Evolutionary conservation across 495 filamentous ascomycete species (phyloP).

Genomic region (Neurospora sp.): DNA sequence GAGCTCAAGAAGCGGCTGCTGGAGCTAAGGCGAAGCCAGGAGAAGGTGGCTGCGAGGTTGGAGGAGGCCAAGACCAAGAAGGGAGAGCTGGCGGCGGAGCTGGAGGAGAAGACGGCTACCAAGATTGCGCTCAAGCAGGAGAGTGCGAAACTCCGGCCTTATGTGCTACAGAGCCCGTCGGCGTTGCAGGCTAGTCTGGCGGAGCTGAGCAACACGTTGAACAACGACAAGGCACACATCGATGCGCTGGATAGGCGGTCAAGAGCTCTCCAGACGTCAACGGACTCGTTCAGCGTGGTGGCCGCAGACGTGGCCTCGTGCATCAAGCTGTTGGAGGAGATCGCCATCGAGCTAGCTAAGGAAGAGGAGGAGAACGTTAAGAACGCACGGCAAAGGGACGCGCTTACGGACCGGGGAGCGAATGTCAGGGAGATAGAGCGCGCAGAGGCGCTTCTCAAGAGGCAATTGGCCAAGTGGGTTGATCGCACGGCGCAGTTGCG

Average conservation of each 20-base stretch:
- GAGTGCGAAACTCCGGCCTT: constrained; percentile 77
- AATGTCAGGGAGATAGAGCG: constrained; percentile 86
- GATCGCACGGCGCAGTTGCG: constrained; percentile 76
- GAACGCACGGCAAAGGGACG: constrained; percentile 72
- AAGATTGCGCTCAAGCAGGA: constrained; percentile 56
- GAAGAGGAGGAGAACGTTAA: constrained; percentile 80
- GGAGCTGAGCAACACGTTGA: constrained; percentile 67
- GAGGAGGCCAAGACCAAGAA: constrained; percentile 69
- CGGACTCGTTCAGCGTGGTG: constrained; percentile 79
- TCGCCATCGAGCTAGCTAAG: constrained; percentile 68
- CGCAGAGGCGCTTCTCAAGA: constrained; percentile 66
- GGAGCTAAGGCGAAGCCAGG: constrained; percentile 66
- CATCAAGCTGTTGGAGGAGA: constrained; percentile 81
- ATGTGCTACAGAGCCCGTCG: constrained; percentile 77
- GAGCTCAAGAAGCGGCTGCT: constrained; percentile 71
- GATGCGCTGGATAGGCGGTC: constrained; percentile 77
- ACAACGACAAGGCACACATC: constrained; percentile 67
- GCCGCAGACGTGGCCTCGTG: constrained; percentile 73
- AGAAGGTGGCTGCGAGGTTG: constrained; percentile 64
- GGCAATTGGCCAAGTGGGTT: constrained; percentile 72
- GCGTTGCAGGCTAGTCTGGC: constrained; percentile 71
- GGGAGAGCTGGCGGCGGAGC: constrained; percentile 51
- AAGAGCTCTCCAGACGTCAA: constrained; percentile 82
- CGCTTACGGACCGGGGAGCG: constrained; percentile 74
- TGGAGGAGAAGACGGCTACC: constrained; percentile 72